These are phyloP conservation scores for Bipolaris oryzae DNA, from an alignment of 2,329 filamentous ascomycete genomes.

Conservation along the genomic window DNA sequence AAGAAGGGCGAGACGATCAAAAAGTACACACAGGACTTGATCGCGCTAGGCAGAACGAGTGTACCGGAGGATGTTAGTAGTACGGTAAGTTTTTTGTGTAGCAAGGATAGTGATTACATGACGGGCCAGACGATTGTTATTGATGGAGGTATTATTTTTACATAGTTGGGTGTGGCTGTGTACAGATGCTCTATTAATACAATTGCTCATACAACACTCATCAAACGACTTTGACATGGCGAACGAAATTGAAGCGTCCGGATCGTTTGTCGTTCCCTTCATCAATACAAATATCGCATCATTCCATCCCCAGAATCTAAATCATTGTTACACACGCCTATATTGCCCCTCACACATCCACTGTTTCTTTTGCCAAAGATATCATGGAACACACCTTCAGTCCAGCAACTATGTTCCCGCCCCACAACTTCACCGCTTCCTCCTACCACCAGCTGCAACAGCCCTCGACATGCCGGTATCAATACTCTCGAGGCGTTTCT, in stretches of 20 bases:
- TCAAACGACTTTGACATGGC: neutral
- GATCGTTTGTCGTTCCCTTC: too few relatives aligned
- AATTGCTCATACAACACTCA: neutral
- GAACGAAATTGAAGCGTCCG: neutral
- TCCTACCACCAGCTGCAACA: conserved; percentile 1
- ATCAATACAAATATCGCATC: too few relatives aligned
- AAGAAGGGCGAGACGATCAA: conserved; percentile 62
- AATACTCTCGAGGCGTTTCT: neutral
- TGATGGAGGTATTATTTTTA: conserved; percentile 64
- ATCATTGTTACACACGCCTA: too few relatives aligned
- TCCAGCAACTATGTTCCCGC: neutral
- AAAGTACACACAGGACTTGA: conserved; percentile 60
- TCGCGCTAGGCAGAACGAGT: conserved; percentile 63
- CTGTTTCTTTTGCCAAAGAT: too few relatives aligned
- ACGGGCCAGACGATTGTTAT: conserved; percentile 70
- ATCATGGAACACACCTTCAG: neutral
- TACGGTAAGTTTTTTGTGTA: conserved; percentile 66
- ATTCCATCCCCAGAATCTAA: too few relatives aligned
- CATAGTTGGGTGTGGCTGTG: conserved; percentile 17
- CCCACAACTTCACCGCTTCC: neutral
- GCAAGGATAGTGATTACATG: conserved; percentile 66
- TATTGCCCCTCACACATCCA: too few relatives aligned
- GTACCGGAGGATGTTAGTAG: conserved; percentile 68
- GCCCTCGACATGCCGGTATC: neutral
- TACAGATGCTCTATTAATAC: neutral